Evolutionary conservation across 2,329 filamentous ascomycete genomes (phyloP), one percentile per base, ranked within the genome.

Genomic region (Zelopaecilomyces penicillatus): DNA sequence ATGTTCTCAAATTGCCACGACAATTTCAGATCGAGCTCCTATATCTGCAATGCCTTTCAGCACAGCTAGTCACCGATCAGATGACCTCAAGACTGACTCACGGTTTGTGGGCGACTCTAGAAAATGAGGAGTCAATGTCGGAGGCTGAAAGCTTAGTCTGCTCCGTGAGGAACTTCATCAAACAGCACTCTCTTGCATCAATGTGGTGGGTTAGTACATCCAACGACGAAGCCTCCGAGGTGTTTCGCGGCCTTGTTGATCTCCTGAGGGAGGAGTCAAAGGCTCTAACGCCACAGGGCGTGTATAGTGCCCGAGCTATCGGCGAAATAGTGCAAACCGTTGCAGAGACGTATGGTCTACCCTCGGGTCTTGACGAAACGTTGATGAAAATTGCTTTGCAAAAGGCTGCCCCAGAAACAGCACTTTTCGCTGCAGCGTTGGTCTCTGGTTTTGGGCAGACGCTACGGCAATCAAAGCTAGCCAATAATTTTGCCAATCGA

Each of bases 401-500:
- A 29, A 78, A 72, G 50, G 63, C 68, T 4, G 64, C 66, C 0
- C 63, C 72, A 0, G 53, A 67, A 2, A 75, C 74, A 1, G 63
- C 69, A 0, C 61, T 82, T 0, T 63, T 69, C 0, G 70, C 73
- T 0, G 59, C 70, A 3, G 77, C 75, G 0, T 59, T 79, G 3
- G 54, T 82, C 3, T 55, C 63, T 1, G 78, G 77, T 0, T 65
- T 80, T 29, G 72, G 73, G 3, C 71, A 78, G 52, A 60, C 65
- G 2, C 59, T 77, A 5, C 65, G 67, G 4, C 58, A 67, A 0
- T 78, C 74, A 1, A 75, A 70, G 49, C 47, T 62, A 1, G 60
- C 75, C 26, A 74, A 64, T 44, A 79, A 66, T 41, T 69, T 83
- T 35, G 76, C 73, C 56, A 82, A 82, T 54, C 70, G 75, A 9